Evolutionary conservation across 352 stramenopile species (phyloP).

Genomic region (Peronosclerospora sorghi): DNA sequence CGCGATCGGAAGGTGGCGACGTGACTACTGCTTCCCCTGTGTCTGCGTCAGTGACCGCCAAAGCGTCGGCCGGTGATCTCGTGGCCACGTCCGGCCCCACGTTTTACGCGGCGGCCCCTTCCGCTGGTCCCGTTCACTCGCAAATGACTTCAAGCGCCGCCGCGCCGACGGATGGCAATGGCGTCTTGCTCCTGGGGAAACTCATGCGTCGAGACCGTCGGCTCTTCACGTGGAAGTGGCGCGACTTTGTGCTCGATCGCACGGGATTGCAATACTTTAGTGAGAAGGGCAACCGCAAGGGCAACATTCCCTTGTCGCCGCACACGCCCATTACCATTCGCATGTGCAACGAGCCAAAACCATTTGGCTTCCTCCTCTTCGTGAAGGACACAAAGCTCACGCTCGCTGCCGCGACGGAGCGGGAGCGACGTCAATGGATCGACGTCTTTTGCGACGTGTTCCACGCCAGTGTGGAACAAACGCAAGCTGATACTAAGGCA

Average conservation of each 20-base stretch:
- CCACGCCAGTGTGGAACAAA: conserved; percentile 60
- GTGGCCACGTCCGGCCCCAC: neutral
- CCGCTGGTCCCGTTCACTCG: neutral
- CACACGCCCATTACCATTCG: conserved; percentile 69
- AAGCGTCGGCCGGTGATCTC: conserved; percentile 1
- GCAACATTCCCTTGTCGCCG: conserved; percentile 44
- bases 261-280: conserved; percentile 68
- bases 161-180: conserved; percentile 8
- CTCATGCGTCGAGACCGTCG: conserved; percentile 67
- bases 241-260: conserved; percentile 67
- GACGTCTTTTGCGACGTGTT: conserved; percentile 71
- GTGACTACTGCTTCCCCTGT: neutral
- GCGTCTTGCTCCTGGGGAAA: conserved; percentile 49
- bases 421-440: conserved; percentile 64
- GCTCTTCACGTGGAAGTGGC: conserved; percentile 78
- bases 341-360: conserved; percentile 57
- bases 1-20: conserved; percentile 9
- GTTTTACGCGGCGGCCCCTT: neutral
- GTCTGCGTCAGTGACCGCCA: neutral
- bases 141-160: conserved; percentile 3
- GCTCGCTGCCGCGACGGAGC: conserved; percentile 56
- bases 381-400: conserved; percentile 76
- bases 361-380: conserved; percentile 59
- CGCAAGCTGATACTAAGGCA: conserved; percentile 33
- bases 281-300: conserved; percentile 62